Conservation (phyloP, 1,284 basidiomycete species). For the Caloboletus inedulis region DNA sequence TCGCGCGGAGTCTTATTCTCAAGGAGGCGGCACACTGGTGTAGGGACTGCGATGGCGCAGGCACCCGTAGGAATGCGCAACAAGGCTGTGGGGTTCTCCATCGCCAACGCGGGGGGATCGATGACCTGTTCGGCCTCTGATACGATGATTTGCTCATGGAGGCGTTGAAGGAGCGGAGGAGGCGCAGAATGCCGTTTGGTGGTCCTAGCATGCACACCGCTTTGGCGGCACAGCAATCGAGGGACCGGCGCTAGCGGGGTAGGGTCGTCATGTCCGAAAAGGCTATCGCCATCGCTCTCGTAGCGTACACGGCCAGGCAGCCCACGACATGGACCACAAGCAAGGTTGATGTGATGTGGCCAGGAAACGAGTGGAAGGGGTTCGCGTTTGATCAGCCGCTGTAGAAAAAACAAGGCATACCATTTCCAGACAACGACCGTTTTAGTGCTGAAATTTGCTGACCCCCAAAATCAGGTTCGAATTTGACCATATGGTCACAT, state of each 20-base stretch:
- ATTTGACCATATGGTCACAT: constrained; percentile 7
- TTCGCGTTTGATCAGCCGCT: not conserved
- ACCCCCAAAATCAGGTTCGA: constrained; percentile 1
- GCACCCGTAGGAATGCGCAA: constrained; percentile 2
- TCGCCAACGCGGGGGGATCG: constrained; percentile 12
- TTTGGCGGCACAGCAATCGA: constrained; percentile 24
- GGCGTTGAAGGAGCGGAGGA: constrained; percentile 5
- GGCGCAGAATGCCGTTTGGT: constrained; percentile 21
- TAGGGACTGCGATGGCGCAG: constrained; percentile 7
- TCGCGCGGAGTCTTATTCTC: constrained; percentile 12
- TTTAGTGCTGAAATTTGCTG: constrained; percentile 9
- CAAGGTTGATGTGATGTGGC: not conserved
- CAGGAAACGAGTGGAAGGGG: not conserved
- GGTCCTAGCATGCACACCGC: constrained; percentile 21
- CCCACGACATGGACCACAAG: not conserved
- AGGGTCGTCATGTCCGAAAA: not conserved
- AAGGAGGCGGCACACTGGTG: not conserved
- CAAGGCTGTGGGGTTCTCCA: constrained; percentile 25
- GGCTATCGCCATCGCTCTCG: constrained; percentile 4
- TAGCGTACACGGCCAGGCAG: not conserved
- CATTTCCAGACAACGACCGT: constrained; percentile 19
- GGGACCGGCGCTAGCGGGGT: constrained; percentile 9
- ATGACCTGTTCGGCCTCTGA: not conserved
- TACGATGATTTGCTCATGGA: constrained; percentile 1
- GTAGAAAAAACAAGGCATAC: constrained; percentile 24